Evolutionary conservation across 2,329 filamentous ascomycete genomes (phyloP).

Genomic region (Malbranchea zuffiana): DNA sequence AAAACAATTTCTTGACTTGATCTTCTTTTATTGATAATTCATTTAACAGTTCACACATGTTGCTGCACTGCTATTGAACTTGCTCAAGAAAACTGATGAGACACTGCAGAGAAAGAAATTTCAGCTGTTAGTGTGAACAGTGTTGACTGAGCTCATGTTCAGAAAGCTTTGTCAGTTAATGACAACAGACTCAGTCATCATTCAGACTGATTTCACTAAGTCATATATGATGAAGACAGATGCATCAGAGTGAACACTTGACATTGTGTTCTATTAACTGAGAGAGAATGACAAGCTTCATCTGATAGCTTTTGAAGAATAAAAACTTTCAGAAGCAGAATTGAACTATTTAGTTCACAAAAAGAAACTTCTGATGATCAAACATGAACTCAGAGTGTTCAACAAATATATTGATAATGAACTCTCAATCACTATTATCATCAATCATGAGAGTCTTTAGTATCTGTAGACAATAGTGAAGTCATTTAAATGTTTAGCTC

Average conservation of each 20-base stretch:
- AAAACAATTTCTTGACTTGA: not conserved
- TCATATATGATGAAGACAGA: conserved; percentile 3
- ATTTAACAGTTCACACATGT: not conserved
- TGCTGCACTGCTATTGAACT: not conserved
- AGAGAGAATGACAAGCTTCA: not conserved
- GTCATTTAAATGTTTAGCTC: no score
- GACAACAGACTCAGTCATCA: conserved; percentile 1
- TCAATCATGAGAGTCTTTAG: no score
- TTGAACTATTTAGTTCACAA: conserved; percentile 2
- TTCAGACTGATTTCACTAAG: not conserved
- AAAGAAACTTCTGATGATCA: conserved; percentile 1
- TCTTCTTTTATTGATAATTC: conserved; percentile 2
- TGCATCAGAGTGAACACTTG: not conserved
- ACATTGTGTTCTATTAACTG: not conserved
- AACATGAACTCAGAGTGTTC: not conserved
- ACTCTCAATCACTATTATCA: not conserved
- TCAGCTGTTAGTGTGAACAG: not conserved
- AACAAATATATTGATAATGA: not conserved
- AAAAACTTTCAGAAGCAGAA: conserved; percentile 1
- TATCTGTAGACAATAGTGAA: no score
- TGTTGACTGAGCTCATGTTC: not conserved
- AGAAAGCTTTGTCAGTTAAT: not conserved
- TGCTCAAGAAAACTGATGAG: conserved; percentile 1
- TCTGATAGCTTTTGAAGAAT: not conserved
- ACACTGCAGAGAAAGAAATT: conserved; percentile 2